Evolutionary conservation across 106 monocot species (phyloP), one percentile per base, ranked within the genome.

Genomic region (Platanthera guangdongensis): DNA sequence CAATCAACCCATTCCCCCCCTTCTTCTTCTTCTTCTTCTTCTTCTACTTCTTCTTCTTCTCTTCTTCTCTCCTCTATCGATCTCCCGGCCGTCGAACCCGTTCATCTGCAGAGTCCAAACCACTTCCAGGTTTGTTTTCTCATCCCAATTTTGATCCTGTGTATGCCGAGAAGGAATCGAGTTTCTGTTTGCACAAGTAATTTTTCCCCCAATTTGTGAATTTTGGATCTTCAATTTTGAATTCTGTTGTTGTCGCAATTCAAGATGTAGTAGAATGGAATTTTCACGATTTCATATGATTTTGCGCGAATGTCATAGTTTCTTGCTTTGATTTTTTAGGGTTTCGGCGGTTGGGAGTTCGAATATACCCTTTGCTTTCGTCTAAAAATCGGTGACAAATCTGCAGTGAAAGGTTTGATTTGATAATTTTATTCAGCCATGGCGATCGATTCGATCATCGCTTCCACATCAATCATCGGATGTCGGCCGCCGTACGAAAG

Each of bases 361-460:
- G 59, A 60, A 60, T 60, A 6, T 57, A 39, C 39, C 39, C 39
- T 4, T 57, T 57, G 18, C 57, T 65, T 30, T 39, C 67, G 14
- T 12, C 39, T 7, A n/a, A n/a, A 47, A 70, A 15, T n/a, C 47
- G 8, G 32, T 2, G 47, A 46, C 15, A n/a, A 70, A 47, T 68
- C 13, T 45, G 39, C 45, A 4, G 68, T 52, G 39, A 63, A 63
- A 62, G 60, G 47, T 62, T 60, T 76, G 21, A 7, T 57, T 21
- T 76, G 60, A 19, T 14, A 54, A 71, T 6, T 18, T 48, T 48
- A 21, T 57, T 51, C 51, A 39, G 25, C 50, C 46, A 84, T 68
- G 78, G 57, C 80, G 74, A 75, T 86, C 52, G 90, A 94, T 82
- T 83, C 90, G 72, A 77, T 94, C 64, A 71, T 78, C 8, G 83